Evolutionary conservation across 768 basidiomycete genomes (phyloP).

Genomic region (Suillus decipiens): DNA sequence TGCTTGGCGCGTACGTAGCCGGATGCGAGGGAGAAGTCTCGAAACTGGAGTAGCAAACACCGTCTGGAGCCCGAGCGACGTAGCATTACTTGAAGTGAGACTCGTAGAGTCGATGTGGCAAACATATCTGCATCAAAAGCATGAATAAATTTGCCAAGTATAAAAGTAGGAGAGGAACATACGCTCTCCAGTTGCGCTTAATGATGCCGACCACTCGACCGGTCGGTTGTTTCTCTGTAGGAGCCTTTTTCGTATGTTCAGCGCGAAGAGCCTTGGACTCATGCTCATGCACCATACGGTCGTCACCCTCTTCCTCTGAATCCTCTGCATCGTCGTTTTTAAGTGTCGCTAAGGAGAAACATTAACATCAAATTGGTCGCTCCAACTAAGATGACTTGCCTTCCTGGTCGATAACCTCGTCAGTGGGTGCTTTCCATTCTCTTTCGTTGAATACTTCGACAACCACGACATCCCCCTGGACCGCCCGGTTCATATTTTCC

Average conservation of each 20-base stretch:
- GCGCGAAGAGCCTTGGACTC: slow-evolving; percentile 43
- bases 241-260: slow-evolving; percentile 26
- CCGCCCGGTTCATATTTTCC: slow-evolving; percentile 94
- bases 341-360: slow-evolving; percentile 58
- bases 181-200: slow-evolving; percentile 96
- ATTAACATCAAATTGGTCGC: slow-evolving; percentile 8
- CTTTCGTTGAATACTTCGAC: slow-evolving; percentile 84
- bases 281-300: slow-evolving; percentile 31
- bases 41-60: slow-evolving; percentile 95
- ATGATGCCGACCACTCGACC: slow-evolving; percentile 90
- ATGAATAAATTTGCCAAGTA: no score
- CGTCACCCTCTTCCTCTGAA: slow-evolving; percentile 60
- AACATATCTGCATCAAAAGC: slow-evolving; percentile 63
- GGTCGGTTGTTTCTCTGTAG: slow-evolving; percentile 79
- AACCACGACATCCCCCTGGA: slow-evolving; percentile 91
- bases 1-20: slow-evolving; percentile 93
- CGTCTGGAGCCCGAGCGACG: slow-evolving; percentile 84
- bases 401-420: slow-evolving; percentile 95
- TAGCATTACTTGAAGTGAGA: slow-evolving; percentile 72
- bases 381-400: slow-evolving; percentile 42
- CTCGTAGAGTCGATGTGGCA: slow-evolving; percentile 94
- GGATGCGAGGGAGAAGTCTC: slow-evolving; percentile 87
- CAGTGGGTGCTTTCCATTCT: slow-evolving; percentile 91
- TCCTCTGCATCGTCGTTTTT: slow-evolving; percentile 88
- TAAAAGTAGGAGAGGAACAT: slow-evolving; percentile 36